Evolutionary conservation across 495 filamentous ascomycete genomes (phyloP).

Genomic region (Xylaria flabelliformis): DNA sequence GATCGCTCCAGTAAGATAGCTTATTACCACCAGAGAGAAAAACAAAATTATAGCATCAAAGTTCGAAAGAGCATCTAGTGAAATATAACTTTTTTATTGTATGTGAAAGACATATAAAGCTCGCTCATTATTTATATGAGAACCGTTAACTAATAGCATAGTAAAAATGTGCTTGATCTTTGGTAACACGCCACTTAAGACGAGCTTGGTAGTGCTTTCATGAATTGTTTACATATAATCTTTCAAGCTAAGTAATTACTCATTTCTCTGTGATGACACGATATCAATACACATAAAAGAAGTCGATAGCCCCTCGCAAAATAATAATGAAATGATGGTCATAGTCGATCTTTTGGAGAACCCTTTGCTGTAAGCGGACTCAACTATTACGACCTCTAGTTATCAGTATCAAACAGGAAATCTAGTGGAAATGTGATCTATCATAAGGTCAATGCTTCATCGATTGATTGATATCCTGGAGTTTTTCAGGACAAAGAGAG

Average conservation of each 20-base stretch:
- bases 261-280: background rate
- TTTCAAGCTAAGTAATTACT: background rate
- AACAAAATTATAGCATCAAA: no score
- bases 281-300: background rate
- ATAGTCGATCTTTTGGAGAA: background rate
- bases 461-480: background rate
- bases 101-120: no score
- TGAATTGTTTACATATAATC: background rate
- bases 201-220: background rate
- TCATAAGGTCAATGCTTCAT: background rate
- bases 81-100: no score
- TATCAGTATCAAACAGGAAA: background rate
- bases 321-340: background rate
- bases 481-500: constrained; percentile 3
- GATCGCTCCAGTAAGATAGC: no score
- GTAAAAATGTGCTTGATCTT: no score
- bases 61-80: no score
- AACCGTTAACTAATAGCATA: no score
- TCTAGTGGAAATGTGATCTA: background rate
- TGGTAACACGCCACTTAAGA: no score
- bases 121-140: no score
- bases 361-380: background rate
- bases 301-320: background rate
- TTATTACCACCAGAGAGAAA: no score
- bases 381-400: background rate